Evolutionary conservation across 2,329 filamentous ascomycete genomes (phyloP).

Genomic region (Stemphylium vesicarium): DNA sequence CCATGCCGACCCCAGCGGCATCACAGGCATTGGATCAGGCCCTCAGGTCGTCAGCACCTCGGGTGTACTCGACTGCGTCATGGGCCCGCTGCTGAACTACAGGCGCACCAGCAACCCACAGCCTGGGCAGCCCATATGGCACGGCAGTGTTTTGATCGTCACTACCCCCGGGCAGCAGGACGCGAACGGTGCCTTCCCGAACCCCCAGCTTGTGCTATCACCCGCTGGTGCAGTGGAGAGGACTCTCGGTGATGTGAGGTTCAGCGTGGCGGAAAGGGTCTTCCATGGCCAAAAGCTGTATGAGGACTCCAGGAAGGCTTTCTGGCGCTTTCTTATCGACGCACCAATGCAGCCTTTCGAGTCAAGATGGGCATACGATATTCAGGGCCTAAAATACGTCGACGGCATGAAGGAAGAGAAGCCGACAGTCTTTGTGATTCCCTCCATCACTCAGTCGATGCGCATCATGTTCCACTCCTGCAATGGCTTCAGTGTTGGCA

Average conservation of each 20-base stretch:
- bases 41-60: conserved; percentile 53
- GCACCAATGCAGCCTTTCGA: conserved; percentile 75
- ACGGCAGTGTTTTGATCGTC: conserved; percentile 85
- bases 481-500: conserved; percentile 72
- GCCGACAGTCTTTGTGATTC: conserved; percentile 60
- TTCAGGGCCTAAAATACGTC: conserved; percentile 69
- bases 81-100: conserved; percentile 80
- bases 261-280: conserved; percentile 36
- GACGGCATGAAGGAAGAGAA: conserved; percentile 52
- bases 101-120: conserved; percentile 69
- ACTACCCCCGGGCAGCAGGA: conserved; percentile 70
- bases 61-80: conserved; percentile 63
- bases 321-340: conserved; percentile 65
- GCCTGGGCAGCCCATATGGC: conserved; percentile 64
- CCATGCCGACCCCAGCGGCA: conserved; percentile 33
- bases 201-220: conserved; percentile 65
- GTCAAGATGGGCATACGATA: conserved; percentile 77
- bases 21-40: conserved; percentile 50
- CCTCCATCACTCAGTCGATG: conserved; percentile 67
- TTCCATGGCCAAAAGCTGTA: conserved; percentile 63
- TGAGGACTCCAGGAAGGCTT: conserved; percentile 64
- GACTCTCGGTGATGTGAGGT: conserved; percentile 29
- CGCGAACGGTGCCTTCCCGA: conserved; percentile 24
- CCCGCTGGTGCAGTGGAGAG: conserved; percentile 53
- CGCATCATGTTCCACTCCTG: conserved; percentile 74